phyloP scores from a whole-genome alignment of 148 eudicot genomes.

The Fallopia convolvulus region DNA sequence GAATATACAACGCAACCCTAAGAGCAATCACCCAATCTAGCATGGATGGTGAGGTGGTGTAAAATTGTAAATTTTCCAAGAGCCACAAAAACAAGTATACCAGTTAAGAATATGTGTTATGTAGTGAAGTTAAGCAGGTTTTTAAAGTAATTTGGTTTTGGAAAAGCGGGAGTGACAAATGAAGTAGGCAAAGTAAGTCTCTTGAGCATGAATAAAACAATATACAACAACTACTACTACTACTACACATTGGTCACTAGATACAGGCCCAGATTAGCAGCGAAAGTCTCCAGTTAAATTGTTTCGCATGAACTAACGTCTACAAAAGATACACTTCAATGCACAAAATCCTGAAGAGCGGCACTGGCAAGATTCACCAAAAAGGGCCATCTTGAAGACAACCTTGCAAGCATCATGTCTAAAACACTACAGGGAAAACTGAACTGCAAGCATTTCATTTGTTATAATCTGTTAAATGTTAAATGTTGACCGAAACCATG shows the following conservation, averaged over 20 bases:
- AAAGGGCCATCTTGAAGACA: not conserved
- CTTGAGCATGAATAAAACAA: not conserved
- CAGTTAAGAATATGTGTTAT: no score
- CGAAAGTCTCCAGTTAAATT: not conserved
- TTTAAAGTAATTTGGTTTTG: no score
- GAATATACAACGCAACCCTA: no score
- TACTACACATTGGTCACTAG: not conserved
- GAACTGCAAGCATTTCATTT: not conserved
- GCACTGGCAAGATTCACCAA: not conserved
- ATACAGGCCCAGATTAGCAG: not conserved
- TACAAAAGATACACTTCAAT: not conserved
- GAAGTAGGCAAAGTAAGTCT: not conserved
- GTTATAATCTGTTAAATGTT: constrained; percentile 1
- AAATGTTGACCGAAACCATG: constrained; percentile 21
- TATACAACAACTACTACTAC: not conserved
- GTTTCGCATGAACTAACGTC: not conserved
- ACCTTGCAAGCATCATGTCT: not conserved
- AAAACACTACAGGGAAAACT: not conserved
- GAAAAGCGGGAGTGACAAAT: no score
- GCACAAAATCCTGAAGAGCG: not conserved
- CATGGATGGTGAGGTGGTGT: no score
- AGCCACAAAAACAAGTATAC: no score
- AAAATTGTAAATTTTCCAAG: no score
- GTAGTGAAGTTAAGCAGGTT: no score
- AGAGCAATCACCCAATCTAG: no score